A percentile compares a stretch with the other conserved stretches of the same genome.
Evolutionary conservation across 371 early-diverging fungal species (phyloP).

Genomic region (Rhizopus delemar): DNA sequence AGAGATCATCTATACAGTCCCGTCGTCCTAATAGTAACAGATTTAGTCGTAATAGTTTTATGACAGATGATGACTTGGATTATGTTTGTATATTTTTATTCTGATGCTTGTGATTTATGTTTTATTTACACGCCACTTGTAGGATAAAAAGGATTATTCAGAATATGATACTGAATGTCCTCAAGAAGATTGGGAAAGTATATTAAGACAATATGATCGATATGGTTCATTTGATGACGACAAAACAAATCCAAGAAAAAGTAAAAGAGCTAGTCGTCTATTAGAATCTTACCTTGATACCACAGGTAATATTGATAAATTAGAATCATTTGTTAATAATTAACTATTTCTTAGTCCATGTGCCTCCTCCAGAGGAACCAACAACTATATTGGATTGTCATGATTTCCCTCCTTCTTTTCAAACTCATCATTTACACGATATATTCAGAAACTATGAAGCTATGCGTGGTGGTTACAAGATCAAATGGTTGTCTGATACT

Average conservation of each 20-base stretch:
- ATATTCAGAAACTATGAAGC: constrained; percentile 57
- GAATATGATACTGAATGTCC: constrained; percentile 27
- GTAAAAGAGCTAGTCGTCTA: constrained; percentile 43
- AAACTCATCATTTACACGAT: constrained; percentile 59
- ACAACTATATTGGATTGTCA: constrained; percentile 54
- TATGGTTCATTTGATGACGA: constrained; percentile 35
- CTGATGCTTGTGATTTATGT: not conserved
- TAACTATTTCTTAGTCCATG: not conserved
- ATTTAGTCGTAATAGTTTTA: constrained; percentile 25
- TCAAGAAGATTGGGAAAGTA: constrained; percentile 47
- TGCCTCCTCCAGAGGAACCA: constrained; percentile 35
- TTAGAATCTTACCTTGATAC: constrained; percentile 45
- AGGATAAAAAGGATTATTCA: constrained; percentile 4
- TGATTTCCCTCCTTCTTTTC: constrained; percentile 56
- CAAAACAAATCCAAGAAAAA: constrained; percentile 19
- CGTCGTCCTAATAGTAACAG: constrained; percentile 26
- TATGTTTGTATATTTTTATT: constrained; percentile 19
- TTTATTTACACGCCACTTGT: not conserved
- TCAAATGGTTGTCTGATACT: constrained; percentile 75
- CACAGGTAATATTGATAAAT: constrained; percentile 30
- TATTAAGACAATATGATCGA: constrained; percentile 51
- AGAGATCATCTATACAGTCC: constrained; percentile 16
- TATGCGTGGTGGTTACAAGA: constrained; percentile 70
- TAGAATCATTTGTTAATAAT: not conserved
- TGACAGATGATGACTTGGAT: constrained; percentile 25